Evolutionary conservation across 441 rosid species (phyloP).

Genomic region (Macaranga tanarius): DNA sequence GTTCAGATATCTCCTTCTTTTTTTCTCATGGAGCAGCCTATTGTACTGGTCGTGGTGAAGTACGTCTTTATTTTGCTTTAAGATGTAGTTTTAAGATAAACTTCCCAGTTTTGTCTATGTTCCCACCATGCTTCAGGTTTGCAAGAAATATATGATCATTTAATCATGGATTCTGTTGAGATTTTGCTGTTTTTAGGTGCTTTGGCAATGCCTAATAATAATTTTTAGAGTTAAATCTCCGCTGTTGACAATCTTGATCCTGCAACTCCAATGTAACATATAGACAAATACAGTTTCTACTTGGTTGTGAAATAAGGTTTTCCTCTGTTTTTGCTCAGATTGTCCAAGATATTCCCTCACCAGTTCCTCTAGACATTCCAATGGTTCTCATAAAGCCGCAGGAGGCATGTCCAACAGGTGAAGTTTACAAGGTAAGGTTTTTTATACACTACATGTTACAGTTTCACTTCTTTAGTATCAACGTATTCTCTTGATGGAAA

Average conservation of each 20-base stretch:
- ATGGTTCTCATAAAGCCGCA: slow-evolving; percentile 89
- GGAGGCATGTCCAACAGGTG: slow-evolving; percentile 90
- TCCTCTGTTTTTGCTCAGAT: slow-evolving; percentile 45
- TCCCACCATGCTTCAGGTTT: slow-evolving; percentile 2
- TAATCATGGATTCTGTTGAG: neutral
- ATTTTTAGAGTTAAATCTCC: neutral
- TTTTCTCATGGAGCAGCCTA: slow-evolving; percentile 94
- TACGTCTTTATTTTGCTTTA: slow-evolving; percentile 35
- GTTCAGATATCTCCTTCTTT: slow-evolving; percentile 95
- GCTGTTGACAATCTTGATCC: neutral
- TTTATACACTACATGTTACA: neutral
- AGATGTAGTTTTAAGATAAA: slow-evolving; percentile 10
- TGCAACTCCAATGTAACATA: neutral
- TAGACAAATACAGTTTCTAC: neutral
- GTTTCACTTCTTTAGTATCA: neutral
- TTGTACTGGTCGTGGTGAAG: slow-evolving; percentile 98
- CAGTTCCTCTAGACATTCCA: slow-evolving; percentile 61
- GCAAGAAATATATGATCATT: neutral
- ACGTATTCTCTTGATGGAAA: slow-evolving; percentile 11
- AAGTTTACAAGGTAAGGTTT: slow-evolving; percentile 78
- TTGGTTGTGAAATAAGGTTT: slow-evolving; percentile 8
- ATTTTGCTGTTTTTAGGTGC: neutral
- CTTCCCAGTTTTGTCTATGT: neutral
- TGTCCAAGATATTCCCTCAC: slow-evolving; percentile 81
- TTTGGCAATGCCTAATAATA: neutral